Evolutionary conservation across 768 basidiomycete species (phyloP).

Genomic region (Mycena galericulata): DNA sequence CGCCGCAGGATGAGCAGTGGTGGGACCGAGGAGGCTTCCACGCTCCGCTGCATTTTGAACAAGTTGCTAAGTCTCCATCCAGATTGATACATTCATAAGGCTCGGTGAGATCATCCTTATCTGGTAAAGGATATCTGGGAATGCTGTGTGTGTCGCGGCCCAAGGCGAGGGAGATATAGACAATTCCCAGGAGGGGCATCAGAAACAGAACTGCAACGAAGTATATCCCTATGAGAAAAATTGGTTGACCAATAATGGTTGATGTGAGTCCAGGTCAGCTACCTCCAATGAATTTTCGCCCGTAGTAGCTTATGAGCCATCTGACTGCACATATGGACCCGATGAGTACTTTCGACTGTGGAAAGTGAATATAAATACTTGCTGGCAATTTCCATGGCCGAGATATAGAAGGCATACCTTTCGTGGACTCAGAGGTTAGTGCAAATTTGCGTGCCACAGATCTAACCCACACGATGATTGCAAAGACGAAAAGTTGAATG

Average conservation of each 20-base stretch:
- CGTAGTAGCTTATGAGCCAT: conserved; percentile 29
- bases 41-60: conserved; percentile 50
- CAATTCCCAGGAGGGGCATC: conserved; percentile 39
- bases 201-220: conserved; percentile 41
- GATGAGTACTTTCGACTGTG: background rate
- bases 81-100: conserved; percentile 54
- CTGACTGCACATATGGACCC: background rate
- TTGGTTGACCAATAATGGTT: background rate
- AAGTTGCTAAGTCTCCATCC: conserved; percentile 49
- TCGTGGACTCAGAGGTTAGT: background rate
- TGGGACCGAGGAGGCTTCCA: conserved; percentile 60
- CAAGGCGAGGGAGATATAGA: conserved; percentile 50
- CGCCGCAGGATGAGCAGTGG: conserved; percentile 59
- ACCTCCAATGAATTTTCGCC: conserved; percentile 21
- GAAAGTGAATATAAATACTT: background rate
- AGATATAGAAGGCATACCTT: conserved; percentile 17
- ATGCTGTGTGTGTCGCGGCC: conserved; percentile 51
- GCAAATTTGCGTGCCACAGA: background rate
- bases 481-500: conserved; percentile 20
- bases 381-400: conserved; percentile 24
- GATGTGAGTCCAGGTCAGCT: background rate
- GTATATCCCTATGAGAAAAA: conserved; percentile 43
- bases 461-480: conserved; percentile 20
- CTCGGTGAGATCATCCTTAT: conserved; percentile 45
- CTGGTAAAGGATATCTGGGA: conserved; percentile 45